Conservation (phyloP, 352 stramenopile species). For the Nothophytophthora sp. region DNA sequence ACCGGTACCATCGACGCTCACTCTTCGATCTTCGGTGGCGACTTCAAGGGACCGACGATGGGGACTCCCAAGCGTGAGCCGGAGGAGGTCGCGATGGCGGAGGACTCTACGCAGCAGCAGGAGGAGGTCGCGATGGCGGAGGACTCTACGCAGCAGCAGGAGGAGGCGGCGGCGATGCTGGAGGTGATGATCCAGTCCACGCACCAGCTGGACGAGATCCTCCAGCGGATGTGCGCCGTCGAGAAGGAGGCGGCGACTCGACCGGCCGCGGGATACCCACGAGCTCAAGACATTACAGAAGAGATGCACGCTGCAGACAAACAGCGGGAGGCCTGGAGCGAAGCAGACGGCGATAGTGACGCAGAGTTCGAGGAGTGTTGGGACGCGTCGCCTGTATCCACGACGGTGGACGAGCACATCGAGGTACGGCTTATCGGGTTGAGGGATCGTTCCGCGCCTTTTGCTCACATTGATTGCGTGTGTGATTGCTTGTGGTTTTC, state of each 20-base stretch:
- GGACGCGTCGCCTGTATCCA: neutral
- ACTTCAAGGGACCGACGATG: too few species aligned
- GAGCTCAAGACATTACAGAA: neutral
- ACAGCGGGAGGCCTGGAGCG: neutral
- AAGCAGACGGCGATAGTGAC: neutral
- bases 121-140: too few species aligned
- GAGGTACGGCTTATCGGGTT: too few species aligned
- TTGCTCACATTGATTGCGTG: too few species aligned
- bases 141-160: neutral
- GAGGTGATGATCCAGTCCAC: constrained; percentile 28
- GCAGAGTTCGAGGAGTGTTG: constrained; percentile 14
- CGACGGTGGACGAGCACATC: too few species aligned
- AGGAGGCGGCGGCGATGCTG: constrained; percentile 14
- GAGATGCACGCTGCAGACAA: neutral
- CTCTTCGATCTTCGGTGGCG: too few species aligned
- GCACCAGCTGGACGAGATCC: constrained; percentile 46
- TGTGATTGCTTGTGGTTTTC: too few species aligned
- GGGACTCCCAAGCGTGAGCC: too few species aligned
- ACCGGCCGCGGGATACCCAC: neutral
- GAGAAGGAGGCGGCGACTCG: neutral
- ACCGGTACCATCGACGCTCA: too few species aligned
- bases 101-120: too few species aligned
- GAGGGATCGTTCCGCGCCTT: too few species aligned
- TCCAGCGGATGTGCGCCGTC: constrained; percentile 40
- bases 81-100: too few species aligned